phyloP scores from a whole-genome alignment of 176 grass and related monocot genomes.

The Oryza officinalis region DNA sequence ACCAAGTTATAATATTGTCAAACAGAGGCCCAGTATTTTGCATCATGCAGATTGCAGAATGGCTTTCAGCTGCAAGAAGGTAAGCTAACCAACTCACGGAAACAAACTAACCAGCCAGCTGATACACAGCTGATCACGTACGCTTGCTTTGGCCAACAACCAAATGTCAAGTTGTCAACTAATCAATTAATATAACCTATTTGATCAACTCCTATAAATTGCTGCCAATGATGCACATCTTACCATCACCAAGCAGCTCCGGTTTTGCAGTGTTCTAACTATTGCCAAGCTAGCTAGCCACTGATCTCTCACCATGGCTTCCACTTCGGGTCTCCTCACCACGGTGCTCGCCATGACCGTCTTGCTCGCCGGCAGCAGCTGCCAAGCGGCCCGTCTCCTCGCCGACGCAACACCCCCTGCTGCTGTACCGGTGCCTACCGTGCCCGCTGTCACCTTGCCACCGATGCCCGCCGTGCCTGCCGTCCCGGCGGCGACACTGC shows the following conservation, averaged over 20 bases:
- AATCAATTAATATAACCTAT: background rate
- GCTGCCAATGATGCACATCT: background rate
- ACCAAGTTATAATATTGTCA: background rate
- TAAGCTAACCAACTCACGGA: background rate
- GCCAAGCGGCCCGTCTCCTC: slow-evolving; percentile 24
- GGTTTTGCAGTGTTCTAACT: background rate
- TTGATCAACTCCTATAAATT: slow-evolving; percentile 26
- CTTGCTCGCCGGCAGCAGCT: background rate
- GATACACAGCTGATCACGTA: background rate
- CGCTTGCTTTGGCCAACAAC: slow-evolving; percentile 23
- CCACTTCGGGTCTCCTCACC: background rate
- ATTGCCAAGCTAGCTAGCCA: background rate
- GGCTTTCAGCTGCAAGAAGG: background rate
- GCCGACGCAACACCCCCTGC: slow-evolving; percentile 10
- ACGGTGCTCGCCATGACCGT: slow-evolving; percentile 11
- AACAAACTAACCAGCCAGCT: background rate
- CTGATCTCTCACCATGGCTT: slow-evolving; percentile 10
- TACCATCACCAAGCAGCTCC: background rate
- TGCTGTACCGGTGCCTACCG: background rate
- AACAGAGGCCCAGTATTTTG: background rate
- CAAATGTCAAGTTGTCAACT: background rate
- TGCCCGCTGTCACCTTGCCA: slow-evolving; percentile 19
- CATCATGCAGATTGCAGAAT: background rate
- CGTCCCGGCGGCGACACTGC: background rate
- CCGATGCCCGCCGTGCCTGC: slow-evolving; percentile 17